A percentile compares a stretch with the other conserved stretches of the same genome.
These are phyloP conservation scores for Vitis riparia DNA, from an alignment of 164 flowering plant species.

Conservation along the genomic window DNA sequence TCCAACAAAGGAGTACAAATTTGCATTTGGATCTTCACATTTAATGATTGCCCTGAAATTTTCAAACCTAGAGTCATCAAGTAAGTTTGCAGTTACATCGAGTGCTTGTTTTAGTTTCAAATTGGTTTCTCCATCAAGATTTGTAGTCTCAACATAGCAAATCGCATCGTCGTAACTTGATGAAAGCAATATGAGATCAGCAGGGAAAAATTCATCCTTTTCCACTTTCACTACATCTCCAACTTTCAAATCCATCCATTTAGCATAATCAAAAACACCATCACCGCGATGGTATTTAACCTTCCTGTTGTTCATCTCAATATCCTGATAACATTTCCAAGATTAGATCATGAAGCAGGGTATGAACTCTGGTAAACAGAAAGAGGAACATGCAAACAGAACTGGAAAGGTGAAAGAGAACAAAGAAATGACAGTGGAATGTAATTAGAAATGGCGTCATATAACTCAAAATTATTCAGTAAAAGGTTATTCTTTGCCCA, in stretches of 20 bases:
- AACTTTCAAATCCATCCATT: slow-evolving; percentile 70
- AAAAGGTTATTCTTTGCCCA: no score
- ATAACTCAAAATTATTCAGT: no score
- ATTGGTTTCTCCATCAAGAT: slow-evolving; percentile 91
- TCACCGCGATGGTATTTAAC: slow-evolving; percentile 56
- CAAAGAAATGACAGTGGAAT: no score
- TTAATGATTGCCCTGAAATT: slow-evolving; percentile 57
- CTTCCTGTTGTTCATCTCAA: slow-evolving; percentile 69
- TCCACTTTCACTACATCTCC: slow-evolving; percentile 79
- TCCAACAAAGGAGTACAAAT: slow-evolving; percentile 72
- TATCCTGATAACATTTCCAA: slow-evolving; percentile 42
- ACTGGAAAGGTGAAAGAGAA: background rate
- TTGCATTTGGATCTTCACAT: slow-evolving; percentile 90
- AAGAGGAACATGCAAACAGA: background rate
- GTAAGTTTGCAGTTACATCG: slow-evolving; percentile 52
- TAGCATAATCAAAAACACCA: slow-evolving; percentile 42
- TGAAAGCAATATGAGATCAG: slow-evolving; percentile 75
- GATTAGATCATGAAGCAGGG: background rate
- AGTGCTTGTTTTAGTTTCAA: slow-evolving; percentile 74
- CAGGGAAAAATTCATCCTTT: slow-evolving; percentile 83
- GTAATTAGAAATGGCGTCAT: no score
- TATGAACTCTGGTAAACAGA: no score
- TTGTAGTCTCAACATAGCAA: slow-evolving; percentile 91
- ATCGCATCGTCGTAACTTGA: slow-evolving; percentile 79
- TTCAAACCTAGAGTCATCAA: slow-evolving; percentile 50